Evolutionary conservation across 306 rosid species (phyloP).

Genomic region (Citrullus mucosospermus): DNA sequence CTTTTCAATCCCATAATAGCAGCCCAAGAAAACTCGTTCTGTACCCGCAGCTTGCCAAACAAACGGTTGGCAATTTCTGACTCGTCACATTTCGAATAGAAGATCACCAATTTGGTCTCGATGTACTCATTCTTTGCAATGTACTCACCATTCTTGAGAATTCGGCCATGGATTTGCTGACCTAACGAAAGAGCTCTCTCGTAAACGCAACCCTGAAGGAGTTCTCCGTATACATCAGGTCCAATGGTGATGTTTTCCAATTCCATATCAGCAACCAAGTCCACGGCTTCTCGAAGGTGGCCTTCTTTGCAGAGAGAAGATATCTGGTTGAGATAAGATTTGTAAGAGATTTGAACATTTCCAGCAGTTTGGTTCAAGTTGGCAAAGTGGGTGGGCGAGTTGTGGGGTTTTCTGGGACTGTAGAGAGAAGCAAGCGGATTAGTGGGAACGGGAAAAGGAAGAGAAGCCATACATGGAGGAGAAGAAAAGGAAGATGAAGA

Average conservation of each 20-base stretch:
- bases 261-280: constrained; percentile 27
- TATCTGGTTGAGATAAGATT: constrained; percentile 24
- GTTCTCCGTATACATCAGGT: constrained; percentile 48
- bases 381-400: constrained; percentile 15
- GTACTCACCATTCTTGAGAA: constrained; percentile 39
- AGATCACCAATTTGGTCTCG: constrained; percentile 53
- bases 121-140: constrained; percentile 32
- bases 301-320: constrained; percentile 51
- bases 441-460: constrained; percentile 19
- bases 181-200: constrained; percentile 49
- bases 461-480: constrained; percentile 45
- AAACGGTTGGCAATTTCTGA: constrained; percentile 25
- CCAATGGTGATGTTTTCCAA: constrained; percentile 13
- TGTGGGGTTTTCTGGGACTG: constrained; percentile 3
- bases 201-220: constrained; percentile 73
- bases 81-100: constrained; percentile 54
- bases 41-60: constrained; percentile 22
- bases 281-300: constrained; percentile 30
- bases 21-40: constrained; percentile 73
- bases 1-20: constrained; percentile 56
- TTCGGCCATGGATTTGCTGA: constrained; percentile 54
- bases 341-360: constrained; percentile 10
- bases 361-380: constrained; percentile 12
- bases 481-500: background rate
- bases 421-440: constrained; percentile 9